These are phyloP conservation scores for Didymella keratinophila DNA, from an alignment of 2,329 filamentous ascomycete genomes.

Conservation along the genomic window DNA sequence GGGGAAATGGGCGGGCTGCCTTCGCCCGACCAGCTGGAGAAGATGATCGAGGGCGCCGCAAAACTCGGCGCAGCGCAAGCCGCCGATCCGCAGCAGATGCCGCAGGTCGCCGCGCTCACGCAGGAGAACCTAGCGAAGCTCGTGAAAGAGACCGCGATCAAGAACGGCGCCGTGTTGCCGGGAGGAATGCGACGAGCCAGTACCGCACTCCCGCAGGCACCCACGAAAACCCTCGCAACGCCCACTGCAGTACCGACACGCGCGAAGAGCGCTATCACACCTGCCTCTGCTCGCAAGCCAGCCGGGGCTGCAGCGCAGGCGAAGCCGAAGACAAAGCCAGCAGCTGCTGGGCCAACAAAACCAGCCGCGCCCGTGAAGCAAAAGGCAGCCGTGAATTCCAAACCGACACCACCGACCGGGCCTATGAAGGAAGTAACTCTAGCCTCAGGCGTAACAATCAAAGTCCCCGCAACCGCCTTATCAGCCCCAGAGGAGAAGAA, in stretches of 20 bases:
- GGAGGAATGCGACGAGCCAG: constrained; percentile 41
- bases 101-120: constrained; percentile 43
- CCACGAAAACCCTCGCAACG: constrained; percentile 33
- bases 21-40: constrained; percentile 47
- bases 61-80: constrained; percentile 43
- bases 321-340: constrained; percentile 12
- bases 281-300: constrained; percentile 28
- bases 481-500: constrained; percentile 40
- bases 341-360: constrained; percentile 21
- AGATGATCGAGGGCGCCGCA: constrained; percentile 48
- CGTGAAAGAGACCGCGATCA: constrained; percentile 50
- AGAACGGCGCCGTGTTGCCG: constrained; percentile 46
- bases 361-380: constrained; percentile 7
- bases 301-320: constrained; percentile 2
- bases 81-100: constrained; percentile 36
- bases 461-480: constrained; percentile 41
- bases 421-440: constrained; percentile 43
- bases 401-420: constrained; percentile 26
- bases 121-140: constrained; percentile 50
- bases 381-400: constrained; percentile 12
- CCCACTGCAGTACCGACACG: constrained; percentile 28
- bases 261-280: constrained; percentile 36
- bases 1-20: constrained; percentile 47
- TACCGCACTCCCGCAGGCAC: constrained; percentile 38
- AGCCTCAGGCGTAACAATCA: constrained; percentile 45